phyloP scores from a whole-genome alignment of 169 alveolate species.

The Perkinsus chesapeaki region DNA sequence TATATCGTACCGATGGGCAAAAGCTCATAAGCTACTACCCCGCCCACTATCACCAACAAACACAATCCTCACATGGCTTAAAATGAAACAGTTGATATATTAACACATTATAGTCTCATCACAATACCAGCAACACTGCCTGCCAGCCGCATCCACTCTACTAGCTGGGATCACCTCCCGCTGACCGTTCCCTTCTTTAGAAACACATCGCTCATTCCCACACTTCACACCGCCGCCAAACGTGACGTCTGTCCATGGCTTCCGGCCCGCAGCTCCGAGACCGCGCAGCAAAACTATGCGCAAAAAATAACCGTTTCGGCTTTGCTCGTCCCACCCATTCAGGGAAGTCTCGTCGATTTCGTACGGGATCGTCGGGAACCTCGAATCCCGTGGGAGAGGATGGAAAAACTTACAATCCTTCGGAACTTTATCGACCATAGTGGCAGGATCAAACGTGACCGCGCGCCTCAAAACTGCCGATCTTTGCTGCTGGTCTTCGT shows the following conservation, averaged over 20 bases:
- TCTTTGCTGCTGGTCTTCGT: constrained; percentile 16
- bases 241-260: neutral
- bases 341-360: neutral
- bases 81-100: too few relatives aligned
- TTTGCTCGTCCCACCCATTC: constrained; percentile 10
- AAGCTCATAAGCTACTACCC: neutral
- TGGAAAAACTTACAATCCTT: neutral
- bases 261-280: neutral
- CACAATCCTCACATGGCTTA: too few relatives aligned
- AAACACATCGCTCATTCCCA: constrained; percentile 17
- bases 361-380: neutral
- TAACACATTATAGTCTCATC: too few relatives aligned
- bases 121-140: neutral
- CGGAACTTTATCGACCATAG: neutral
- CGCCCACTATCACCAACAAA: neutral
- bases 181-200: constrained; percentile 20
- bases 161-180: constrained; percentile 17
- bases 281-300: neutral
- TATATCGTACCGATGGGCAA: neutral
- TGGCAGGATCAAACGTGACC: neutral
- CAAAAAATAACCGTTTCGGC: neutral
- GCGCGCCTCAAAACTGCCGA: neutral
- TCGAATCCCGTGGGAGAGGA: neutral
- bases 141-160: neutral
- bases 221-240: neutral